Conservation (phyloP, 202 grass and related monocot species). For the Schoenoplectus tabernaemontani region DNA sequence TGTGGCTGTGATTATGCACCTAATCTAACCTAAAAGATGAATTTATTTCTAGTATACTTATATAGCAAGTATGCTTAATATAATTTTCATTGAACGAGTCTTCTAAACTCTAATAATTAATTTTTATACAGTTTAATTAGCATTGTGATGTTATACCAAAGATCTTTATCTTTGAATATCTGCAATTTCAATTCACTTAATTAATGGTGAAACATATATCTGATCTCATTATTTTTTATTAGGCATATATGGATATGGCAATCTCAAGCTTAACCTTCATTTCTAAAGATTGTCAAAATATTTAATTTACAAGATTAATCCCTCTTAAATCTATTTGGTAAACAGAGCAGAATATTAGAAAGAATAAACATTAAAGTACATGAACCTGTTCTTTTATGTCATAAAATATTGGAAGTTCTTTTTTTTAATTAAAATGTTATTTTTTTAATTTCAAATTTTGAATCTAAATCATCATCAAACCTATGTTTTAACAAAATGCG, state of each 20-base stretch:
- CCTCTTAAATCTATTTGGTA: too few relatives aligned
- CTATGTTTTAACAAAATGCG: too few relatives aligned
- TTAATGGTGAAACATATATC: background rate
- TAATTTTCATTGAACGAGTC: background rate
- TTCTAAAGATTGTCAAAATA: background rate
- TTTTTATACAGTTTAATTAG: too few relatives aligned
- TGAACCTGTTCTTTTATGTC: too few relatives aligned
- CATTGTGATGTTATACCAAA: background rate
- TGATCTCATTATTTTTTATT: background rate
- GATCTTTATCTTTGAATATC: background rate
- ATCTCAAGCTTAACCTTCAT: background rate
- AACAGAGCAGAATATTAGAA: too few relatives aligned
- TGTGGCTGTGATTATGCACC: constrained; percentile 21
- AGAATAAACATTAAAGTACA: too few relatives aligned
- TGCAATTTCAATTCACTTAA: background rate
- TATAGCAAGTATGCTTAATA: constrained; percentile 34
- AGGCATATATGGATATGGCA: too few relatives aligned
- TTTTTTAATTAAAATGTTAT: too few relatives aligned
- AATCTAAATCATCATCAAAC: background rate
- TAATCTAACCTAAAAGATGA: constrained; percentile 14
- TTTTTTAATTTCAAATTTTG: background rate
- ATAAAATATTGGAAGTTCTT: too few relatives aligned
- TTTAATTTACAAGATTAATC: too few relatives aligned
- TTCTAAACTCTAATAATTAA: background rate
- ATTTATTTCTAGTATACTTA: background rate